These are phyloP conservation scores for Suillus plorans DNA, from an alignment of 768 basidiomycete genomes.

Conservation along the genomic window DNA sequence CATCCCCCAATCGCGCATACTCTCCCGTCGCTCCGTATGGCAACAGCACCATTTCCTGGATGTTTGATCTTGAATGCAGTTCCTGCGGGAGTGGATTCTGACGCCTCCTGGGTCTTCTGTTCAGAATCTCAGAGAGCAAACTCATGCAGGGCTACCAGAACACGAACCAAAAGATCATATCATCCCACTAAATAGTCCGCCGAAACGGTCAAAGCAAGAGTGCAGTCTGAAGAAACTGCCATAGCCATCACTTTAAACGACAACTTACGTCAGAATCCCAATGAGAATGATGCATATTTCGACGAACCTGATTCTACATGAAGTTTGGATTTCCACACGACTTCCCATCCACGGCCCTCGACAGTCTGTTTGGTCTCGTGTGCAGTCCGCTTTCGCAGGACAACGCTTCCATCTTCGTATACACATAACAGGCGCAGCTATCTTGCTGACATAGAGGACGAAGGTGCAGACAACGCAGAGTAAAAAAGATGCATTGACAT, in stretches of 20 bases:
- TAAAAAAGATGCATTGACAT: conserved; percentile 81
- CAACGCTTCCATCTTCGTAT: conserved; percentile 90
- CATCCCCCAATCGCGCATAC: conserved; percentile 91
- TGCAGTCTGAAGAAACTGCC: conserved; percentile 58
- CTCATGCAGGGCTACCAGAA: conserved; percentile 2
- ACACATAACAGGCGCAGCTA: conserved; percentile 67
- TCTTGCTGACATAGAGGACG: conserved; percentile 28
- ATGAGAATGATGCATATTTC: neutral
- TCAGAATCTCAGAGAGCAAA: neutral
- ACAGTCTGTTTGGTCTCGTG: conserved; percentile 43
- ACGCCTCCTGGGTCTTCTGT: conserved; percentile 14
- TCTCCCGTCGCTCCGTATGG: conserved; percentile 70
- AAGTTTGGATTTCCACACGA: conserved; percentile 61
- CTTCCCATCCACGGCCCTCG: conserved; percentile 74
- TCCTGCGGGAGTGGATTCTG: conserved; percentile 21
- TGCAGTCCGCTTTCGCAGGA: conserved; percentile 52
- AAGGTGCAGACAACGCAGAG: conserved; percentile 28
- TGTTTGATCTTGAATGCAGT: conserved; percentile 62
- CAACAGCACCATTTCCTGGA: conserved; percentile 77
- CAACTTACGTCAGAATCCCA: neutral
- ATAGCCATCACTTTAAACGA: conserved; percentile 33
- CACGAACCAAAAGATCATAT: conserved; percentile 56
- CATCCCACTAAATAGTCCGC: conserved; percentile 78
- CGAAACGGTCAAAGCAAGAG: conserved; percentile 76
- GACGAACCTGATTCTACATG: conserved; percentile 73